Percentiles rank a stretch among this genome's conserved stretches.
These are phyloP conservation scores for Melastoma malabathricum DNA, from an alignment of 345 rosid species.

Conservation along the genomic window DNA sequence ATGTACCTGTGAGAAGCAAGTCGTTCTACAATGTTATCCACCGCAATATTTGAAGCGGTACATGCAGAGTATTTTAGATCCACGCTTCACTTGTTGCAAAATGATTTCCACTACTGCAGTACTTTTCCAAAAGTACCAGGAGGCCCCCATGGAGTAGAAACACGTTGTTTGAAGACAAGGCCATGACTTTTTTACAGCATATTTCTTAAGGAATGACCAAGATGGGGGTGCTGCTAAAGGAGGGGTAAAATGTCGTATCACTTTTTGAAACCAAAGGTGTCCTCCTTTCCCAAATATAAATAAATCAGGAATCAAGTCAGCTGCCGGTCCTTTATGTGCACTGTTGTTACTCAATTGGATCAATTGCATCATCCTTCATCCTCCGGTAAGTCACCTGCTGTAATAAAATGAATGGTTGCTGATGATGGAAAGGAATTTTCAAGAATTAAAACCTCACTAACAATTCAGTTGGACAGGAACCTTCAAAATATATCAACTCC, in stretches of 20 bases:
- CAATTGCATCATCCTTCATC: conserved; percentile 88
- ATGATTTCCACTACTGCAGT: conserved; percentile 89
- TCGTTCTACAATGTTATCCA: conserved; percentile 93
- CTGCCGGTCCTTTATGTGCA: conserved; percentile 77
- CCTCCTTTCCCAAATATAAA: conserved; percentile 67
- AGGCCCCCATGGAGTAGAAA: conserved; percentile 83
- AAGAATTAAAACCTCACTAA: background rate
- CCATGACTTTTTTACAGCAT: conserved; percentile 51
- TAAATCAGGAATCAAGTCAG: conserved; percentile 69
- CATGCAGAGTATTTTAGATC: conserved; percentile 92
- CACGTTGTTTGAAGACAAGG: conserved; percentile 70
- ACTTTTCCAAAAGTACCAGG: conserved; percentile 98
- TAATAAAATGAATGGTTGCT: conserved; percentile 4
- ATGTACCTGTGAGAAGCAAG: conserved; percentile 74
- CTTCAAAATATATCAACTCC: too few relatives aligned
- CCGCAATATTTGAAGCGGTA: conserved; percentile 97
- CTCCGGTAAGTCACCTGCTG: conserved; percentile 81
- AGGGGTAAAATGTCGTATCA: conserved; percentile 37
- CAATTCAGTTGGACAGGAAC: background rate
- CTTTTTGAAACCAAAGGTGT: conserved; percentile 41
- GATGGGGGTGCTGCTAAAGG: conserved; percentile 53
- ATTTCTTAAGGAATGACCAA: conserved; percentile 59
- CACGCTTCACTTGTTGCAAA: conserved; percentile 87
- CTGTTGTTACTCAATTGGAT: conserved; percentile 79
- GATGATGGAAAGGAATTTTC: background rate